phyloP scores from a whole-genome alignment of 176 grass and related monocot genomes.

The Ensete ventricosum region DNA sequence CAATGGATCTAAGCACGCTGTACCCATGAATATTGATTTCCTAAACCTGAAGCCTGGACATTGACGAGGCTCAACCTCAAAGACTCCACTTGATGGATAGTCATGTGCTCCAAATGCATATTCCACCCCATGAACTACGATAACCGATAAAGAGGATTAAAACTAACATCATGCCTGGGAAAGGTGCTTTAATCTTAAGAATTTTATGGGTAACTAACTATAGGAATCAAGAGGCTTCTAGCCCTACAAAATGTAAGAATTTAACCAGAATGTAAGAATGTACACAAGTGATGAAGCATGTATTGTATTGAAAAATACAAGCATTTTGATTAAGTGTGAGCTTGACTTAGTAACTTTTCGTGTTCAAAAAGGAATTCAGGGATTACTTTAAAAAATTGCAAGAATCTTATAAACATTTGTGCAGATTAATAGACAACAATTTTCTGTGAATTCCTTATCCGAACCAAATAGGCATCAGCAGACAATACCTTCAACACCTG shows the following conservation, averaged over 20 bases:
- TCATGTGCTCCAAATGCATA: constrained; percentile 99
- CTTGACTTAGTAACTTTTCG: neutral
- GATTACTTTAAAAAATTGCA: too few relatives aligned
- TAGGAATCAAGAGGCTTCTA: neutral
- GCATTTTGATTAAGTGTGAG: neutral
- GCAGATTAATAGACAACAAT: neutral
- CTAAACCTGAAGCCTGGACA: constrained; percentile 96
- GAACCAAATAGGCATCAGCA: constrained; percentile 10
- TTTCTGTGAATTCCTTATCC: neutral
- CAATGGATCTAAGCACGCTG: constrained; percentile 77
- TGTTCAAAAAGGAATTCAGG: neutral
- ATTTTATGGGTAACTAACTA: neutral
- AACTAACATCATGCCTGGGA: neutral
- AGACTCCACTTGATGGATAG: constrained; percentile 87
- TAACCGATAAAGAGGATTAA: neutral
- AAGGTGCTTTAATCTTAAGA: neutral
- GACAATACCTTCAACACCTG: constrained; percentile 83
- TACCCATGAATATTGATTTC: constrained; percentile 87
- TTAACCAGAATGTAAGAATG: neutral
- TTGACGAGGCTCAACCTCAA: constrained; percentile 91
- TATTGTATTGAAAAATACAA: too few relatives aligned
- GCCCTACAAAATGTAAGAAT: neutral
- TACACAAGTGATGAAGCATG: neutral
- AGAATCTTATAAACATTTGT: neutral
- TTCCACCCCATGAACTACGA: constrained; percentile 84